Evolutionary conservation across 2,329 filamentous ascomycete species (phyloP), one percentile per base, ranked within the genome.

Genomic region (Sordariomycetes sp.): DNA sequence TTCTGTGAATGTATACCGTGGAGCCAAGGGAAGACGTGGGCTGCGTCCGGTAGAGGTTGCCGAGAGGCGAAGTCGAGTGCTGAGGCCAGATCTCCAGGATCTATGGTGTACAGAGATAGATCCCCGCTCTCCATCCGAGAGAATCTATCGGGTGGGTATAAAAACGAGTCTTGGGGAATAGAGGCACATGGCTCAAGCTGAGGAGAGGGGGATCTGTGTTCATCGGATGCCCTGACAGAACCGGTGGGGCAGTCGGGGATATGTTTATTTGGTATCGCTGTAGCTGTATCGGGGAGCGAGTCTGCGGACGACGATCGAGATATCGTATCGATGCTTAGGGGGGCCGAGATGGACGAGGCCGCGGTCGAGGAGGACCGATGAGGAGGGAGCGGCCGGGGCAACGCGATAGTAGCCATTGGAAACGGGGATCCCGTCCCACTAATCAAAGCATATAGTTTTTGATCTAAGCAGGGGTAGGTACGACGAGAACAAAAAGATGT

Each of bases 21-120:
- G 25, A 96, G 77, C 94, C 94, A 99, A 2, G 94, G 94, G 65
- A 97, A 99, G 60, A 97, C 89, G 60, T 84, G 78, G n/a, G 86
- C 81, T 0, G 94, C 84, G 58, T 92, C 84, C 7, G 94, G 92
- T 25, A 97, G 76, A 1, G 90, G 86, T 65, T 95, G 90, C 2
- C 84, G 80, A 2, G 92, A 81, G 59, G 84, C 74, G 64, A 91
- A 82, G 62, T 95, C 84, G 36, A 97, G 67, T 1, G 92, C 90
- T 52, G 82, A 76, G 12, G 83, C 82, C 51, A 96, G 76, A 32
- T 81, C 80, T 48, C 76, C 74, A 34, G 86, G 82, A 65, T 83
- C 80, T 63, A 97, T 84, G 51, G 85, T 81, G 69, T 89, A 96
- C 28, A 96, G 54, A 68, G 79, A 66, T 70, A 88, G 61, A 67